Evolutionary conservation across 2,329 filamentous ascomycete genomes (phyloP), one percentile per base, ranked within the genome.

Genomic region (Alternaria ethzedia): DNA sequence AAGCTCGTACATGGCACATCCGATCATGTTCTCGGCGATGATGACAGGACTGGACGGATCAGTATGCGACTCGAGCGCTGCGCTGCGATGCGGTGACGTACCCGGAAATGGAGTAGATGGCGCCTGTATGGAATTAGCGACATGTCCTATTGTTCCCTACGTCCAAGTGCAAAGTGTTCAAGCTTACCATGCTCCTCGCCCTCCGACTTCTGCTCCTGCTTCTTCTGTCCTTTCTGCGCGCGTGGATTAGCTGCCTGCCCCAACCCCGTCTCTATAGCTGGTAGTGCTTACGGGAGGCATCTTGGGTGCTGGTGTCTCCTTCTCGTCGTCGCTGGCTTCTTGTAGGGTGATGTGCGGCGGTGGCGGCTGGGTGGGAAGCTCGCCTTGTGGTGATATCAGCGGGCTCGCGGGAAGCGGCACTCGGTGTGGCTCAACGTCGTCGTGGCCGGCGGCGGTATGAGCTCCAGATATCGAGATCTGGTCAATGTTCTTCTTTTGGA

Each of bases 1-100:
- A 85, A 99, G 87, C 85, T 99, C 96, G 89, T 98, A 97, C 96
- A 99, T 99, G 82, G 96, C 94, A 87, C 96, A 96, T 82, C 96
- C 96, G 79, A 95, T 93, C 94, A 99, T 97, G 83, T 97, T 90
- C 86, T 98, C 95, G 80, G 95, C 96, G 74, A 99, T 88, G 76
- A 99, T 91, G 86, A 99, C 96, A 79, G 96, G 96, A 72, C 92
- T 83, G 47, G 13, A 9, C 28, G 32, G 61, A 65, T 80, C 65
- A 80, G 75, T 72, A 73, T 63, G 58, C 59, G 62, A 41, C 56
- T 15, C 63, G 57, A 47, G 46, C 50, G 58, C 44, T 59, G 69
- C 52, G 57, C 44, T 59, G 69, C 52, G 57, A 44, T 57, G 61
- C 54, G 57, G 64, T 57, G 72, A 76, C 83, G 70, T 81, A 86